Conservation (phyloP, 2,329 filamentous ascomycete species). For the Clathrospora elynae region DNA sequence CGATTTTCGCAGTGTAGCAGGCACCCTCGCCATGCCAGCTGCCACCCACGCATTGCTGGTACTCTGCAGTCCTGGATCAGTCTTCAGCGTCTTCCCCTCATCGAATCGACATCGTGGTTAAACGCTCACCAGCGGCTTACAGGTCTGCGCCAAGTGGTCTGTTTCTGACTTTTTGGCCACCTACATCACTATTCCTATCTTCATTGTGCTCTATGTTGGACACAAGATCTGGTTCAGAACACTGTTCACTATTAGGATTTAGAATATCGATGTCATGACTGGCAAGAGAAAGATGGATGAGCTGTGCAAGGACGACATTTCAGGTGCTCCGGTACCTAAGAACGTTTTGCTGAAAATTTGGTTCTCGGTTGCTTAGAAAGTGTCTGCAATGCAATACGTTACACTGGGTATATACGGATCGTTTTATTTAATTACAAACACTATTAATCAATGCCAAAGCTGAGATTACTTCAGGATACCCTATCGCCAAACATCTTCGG, state of each 20-base stretch:
- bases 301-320: slow-evolving; percentile 39
- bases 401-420: too few relatives aligned
- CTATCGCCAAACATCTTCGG: too few relatives aligned
- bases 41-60: slow-evolving; percentile 58
- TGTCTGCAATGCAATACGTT: too few relatives aligned
- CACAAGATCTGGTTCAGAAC: slow-evolving; percentile 44
- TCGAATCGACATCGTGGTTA: slow-evolving; percentile 54
- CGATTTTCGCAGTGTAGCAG: slow-evolving; percentile 52
- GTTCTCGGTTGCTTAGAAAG: slow-evolving; percentile 48
- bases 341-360: slow-evolving; percentile 41
- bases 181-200: slow-evolving; percentile 54
- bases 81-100: neutral
- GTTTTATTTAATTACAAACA: too few relatives aligned
- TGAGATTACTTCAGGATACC: too few relatives aligned
- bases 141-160: slow-evolving; percentile 55
- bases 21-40: slow-evolving; percentile 54
- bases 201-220: slow-evolving; percentile 41
- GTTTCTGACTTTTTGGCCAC: slow-evolving; percentile 58
- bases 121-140: slow-evolving; percentile 46
- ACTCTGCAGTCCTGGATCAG: slow-evolving; percentile 52
- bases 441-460: too few relatives aligned
- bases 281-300: slow-evolving; percentile 47
- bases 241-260: slow-evolving; percentile 31
- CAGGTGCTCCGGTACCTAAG: slow-evolving; percentile 41
- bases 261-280: slow-evolving; percentile 42